Base-by-base conservation (phyloP, 257 asterid species). In the Craterostigma plantagineum region DNA sequence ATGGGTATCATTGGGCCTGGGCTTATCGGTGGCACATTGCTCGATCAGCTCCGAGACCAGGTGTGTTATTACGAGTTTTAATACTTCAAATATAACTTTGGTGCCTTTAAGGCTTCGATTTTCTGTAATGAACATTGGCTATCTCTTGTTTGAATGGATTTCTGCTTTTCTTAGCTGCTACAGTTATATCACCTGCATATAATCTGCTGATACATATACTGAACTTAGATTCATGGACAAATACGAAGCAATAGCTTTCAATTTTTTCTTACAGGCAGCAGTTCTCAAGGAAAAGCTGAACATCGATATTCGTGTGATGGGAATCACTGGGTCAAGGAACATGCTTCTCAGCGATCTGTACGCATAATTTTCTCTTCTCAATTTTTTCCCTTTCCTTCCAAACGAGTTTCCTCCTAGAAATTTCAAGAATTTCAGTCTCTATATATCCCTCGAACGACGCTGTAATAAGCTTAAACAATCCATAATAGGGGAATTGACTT, bases 1-100 rank as follows among this genome's bases (percentile, higher is more conserved):
- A 70, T 90, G 86, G 95, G 99, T 46, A 75, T 90, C 52, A 60
- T 90, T 40, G 99, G 99, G 51, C 99, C 99, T 14, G 99, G 99
- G 44, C 69, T 90, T 65, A 83, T 90, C 53, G 99, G 99, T 65
- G 83, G 73, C 49, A 77, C 99, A 18, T 72, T 90, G 65, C 86
- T 90, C 40, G 91, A 90, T 69, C 99, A 90, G 63, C 92, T 90
- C 46, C 75, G 75, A 57, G 95, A 83, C 38, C 99, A 90, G 95
- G 99, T 83, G 54, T 23, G 30, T 2, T 6, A 6, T 23, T 23
- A 23, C 30, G 6, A 23, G 2, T 23, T 23, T 23, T 23, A 23
- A 23, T 23, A 2, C 30, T 23, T 23, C 4, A 23, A 23, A n/a
- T n/a, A n/a, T n/a, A 23, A 2, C 30, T 23, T 23, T 6, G 30